Conservation (phyloP, 2,329 filamentous ascomycete genomes). For the Aspergillus neotritici region DNA sequence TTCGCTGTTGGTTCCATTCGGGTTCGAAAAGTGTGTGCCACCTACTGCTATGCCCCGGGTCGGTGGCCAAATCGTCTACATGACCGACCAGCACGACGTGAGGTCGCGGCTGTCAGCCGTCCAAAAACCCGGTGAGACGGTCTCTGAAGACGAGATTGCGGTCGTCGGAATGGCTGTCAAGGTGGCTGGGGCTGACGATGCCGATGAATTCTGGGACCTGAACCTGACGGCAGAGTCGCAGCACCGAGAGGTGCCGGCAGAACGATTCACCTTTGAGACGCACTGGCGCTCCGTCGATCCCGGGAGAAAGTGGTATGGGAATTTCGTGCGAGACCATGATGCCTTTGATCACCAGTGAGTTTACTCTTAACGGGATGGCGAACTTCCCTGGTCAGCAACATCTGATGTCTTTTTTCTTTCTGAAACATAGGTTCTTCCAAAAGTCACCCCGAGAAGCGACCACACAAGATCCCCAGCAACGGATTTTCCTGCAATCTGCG, state of each 20-base stretch:
- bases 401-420: no score
- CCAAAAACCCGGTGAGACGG: no score
- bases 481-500: conserved; percentile 23
- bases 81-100: no score
- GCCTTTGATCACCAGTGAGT: conserved; percentile 28
- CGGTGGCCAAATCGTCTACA: no score
- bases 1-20: no score
- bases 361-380: neutral
- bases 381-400: no score
- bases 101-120: no score
- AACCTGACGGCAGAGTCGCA: conserved; percentile 26
- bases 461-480: conserved; percentile 28
- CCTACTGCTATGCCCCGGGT: no score
- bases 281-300: conserved; percentile 15
- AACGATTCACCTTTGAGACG: conserved; percentile 20
- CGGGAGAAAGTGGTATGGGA: conserved; percentile 13
- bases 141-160: no score
- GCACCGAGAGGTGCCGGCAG: conserved; percentile 20
- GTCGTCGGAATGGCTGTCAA: conserved; percentile 36
- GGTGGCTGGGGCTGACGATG: conserved; percentile 30
- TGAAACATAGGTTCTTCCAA: conserved; percentile 31
- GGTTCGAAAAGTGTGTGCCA: no score
- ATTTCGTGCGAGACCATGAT: conserved; percentile 16
- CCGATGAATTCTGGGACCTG: conserved; percentile 32
- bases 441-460: conserved; percentile 21